phyloP scores from a whole-genome alignment of 495 filamentous ascomycete species.

The Amphirosellinia nigrospora region DNA sequence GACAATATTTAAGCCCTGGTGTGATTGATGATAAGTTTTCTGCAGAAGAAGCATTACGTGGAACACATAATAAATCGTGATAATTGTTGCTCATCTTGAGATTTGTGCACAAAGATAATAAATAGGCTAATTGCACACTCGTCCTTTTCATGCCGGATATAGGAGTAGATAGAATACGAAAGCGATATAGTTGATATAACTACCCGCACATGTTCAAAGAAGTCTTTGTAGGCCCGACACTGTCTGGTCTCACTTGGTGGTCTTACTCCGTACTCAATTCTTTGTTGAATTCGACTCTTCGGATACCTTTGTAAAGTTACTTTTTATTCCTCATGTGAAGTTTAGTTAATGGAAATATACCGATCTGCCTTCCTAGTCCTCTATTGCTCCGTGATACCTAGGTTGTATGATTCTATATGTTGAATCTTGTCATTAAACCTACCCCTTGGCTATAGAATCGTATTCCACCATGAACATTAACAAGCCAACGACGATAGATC shows the following conservation, averaged over 20 bases:
- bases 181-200: neutral
- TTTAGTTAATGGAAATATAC: neutral
- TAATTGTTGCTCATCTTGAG: neutral
- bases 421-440: neutral
- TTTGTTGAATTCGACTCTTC: slow-evolving; percentile 2
- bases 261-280: neutral
- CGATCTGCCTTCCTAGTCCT: neutral
- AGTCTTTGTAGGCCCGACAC: slow-evolving; percentile 3
- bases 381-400: neutral
- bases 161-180: neutral
- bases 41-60: neutral
- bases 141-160: neutral
- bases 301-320: neutral
- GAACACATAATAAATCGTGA: neutral
- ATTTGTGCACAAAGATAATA: neutral
- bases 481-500: neutral
- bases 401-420: neutral
- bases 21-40: neutral
- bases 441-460: neutral
- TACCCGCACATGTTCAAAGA: neutral
- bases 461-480: neutral
- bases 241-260: neutral
- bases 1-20: neutral
- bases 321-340: neutral
- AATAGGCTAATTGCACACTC: neutral